Evolutionary conservation across 2,329 filamentous ascomycete species (phyloP).

Genomic region (Claviceps sp.): DNA sequence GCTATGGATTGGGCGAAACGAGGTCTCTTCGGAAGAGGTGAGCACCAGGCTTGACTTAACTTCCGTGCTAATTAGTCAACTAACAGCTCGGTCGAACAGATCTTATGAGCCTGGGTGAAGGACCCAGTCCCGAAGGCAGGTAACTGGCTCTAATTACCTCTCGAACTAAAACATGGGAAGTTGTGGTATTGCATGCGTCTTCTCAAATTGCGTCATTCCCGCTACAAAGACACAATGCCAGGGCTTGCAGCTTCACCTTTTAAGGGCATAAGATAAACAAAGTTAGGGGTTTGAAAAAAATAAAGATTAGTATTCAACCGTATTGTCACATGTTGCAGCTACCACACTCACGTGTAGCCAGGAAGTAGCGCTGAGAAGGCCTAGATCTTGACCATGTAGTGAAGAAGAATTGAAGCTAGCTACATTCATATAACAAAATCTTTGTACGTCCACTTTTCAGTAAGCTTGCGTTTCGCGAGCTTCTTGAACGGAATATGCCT

Average conservation of each 20-base stretch:
- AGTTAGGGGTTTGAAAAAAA: background rate
- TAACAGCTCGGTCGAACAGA: constrained; percentile 18
- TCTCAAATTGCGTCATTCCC: background rate
- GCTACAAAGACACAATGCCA: no score
- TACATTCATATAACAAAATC: constrained; percentile 45
- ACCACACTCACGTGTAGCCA: background rate
- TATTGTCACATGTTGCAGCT: background rate
- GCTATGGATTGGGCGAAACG: constrained; percentile 99
- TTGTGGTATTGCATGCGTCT: background rate
- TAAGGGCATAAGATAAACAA: no score
- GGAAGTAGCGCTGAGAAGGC: background rate
- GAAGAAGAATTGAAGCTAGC: background rate
- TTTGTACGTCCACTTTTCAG: constrained; percentile 97
- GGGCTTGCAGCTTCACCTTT: no score
- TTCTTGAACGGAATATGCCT: constrained; percentile 68
- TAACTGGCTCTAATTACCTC: background rate
- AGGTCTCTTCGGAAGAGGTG: constrained; percentile 88
- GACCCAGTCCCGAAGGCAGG: background rate
- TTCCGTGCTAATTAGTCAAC: background rate
- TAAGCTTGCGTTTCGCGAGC: constrained; percentile 66
- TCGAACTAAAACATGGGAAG: background rate
- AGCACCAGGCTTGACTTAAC: constrained; percentile 19
- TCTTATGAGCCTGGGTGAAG: constrained; percentile 36
- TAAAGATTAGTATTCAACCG: background rate
- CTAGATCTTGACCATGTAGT: background rate